Conservation (phyloP, 139 green algal species). For the Chlorella sp. region DNA sequence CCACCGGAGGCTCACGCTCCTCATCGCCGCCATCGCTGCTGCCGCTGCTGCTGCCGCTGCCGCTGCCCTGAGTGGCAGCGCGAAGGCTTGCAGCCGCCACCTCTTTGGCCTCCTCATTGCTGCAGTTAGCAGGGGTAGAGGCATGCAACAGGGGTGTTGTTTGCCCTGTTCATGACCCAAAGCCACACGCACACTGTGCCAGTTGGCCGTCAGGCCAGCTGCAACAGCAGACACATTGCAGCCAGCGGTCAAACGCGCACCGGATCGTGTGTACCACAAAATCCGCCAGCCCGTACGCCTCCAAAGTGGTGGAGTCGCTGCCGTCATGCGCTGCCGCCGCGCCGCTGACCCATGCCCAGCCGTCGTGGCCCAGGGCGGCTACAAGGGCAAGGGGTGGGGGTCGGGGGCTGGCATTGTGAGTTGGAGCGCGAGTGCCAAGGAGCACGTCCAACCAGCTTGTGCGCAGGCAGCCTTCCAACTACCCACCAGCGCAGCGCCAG, state of each 20-base stretch:
- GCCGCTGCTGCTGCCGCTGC: neutral
- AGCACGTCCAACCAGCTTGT: no score
- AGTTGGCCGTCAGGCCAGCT: no score
- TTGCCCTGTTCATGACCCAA: no score
- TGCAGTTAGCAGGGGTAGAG: neutral
- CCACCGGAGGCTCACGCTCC: neutral
- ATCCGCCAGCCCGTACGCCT: slow-evolving; percentile 49
- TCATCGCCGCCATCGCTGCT: neutral
- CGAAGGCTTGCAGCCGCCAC: neutral
- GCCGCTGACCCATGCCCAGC: slow-evolving; percentile 47
- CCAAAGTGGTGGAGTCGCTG: neutral
- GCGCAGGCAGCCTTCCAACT: no score
- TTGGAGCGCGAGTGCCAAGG: no score
- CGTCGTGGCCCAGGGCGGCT: slow-evolving; percentile 2
- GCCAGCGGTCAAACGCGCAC: no score
- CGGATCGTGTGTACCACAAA: slow-evolving; percentile 49
- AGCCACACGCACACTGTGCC: no score
- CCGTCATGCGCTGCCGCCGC: neutral
- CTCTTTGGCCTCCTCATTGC: slow-evolving; percentile 23
- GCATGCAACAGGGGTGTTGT: no score
- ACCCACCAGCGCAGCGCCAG: no score
- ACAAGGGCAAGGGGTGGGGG: neutral
- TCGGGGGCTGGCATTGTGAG: neutral
- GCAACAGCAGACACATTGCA: no score
- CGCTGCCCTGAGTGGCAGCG: no score